A percentile compares a stretch with the other conserved stretches of the same genome.
Evolutionary conservation across 495 filamentous ascomycete species (phyloP).

Genomic region (Talaromyces thailandensis): DNA sequence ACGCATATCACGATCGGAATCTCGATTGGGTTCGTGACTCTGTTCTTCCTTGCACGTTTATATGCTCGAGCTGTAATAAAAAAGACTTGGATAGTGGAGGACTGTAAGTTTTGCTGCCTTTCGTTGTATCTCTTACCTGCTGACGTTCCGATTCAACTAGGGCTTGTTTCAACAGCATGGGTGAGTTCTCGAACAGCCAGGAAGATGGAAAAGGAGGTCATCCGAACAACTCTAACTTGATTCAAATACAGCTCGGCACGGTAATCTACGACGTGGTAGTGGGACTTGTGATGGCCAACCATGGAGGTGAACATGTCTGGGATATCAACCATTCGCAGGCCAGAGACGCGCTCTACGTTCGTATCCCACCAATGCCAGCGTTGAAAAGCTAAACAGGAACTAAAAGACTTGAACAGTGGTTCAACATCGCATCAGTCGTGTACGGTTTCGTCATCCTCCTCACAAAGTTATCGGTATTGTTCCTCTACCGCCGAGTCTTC

Average conservation of each 20-base stretch:
- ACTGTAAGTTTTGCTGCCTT: slow-evolving; percentile 9
- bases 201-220: neutral
- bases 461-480: slow-evolving; percentile 23
- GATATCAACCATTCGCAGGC: slow-evolving; percentile 18
- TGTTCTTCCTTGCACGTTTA: slow-evolving; percentile 10
- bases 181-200: neutral
- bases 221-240: neutral
- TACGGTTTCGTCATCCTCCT: slow-evolving; percentile 19
- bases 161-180: slow-evolving; percentile 3
- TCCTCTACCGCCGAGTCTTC: slow-evolving; percentile 25
- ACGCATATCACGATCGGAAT: slow-evolving; percentile 13
- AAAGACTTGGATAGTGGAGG: slow-evolving; percentile 15
- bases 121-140: neutral
- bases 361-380: neutral
- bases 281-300: slow-evolving; percentile 11
- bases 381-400: neutral
- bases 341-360: slow-evolving; percentile 14
- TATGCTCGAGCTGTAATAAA: slow-evolving; percentile 10
- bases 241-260: slow-evolving; percentile 5
- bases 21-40: slow-evolving; percentile 9
- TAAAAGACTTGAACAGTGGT: slow-evolving; percentile 14
- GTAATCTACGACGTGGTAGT: slow-evolving; percentile 7
- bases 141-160: neutral
- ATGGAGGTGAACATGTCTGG: slow-evolving; percentile 25
- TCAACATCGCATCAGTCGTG: slow-evolving; percentile 17